Evolutionary conservation across 768 basidiomycete genomes (phyloP).

Genomic region (Tubosaeta sp.): DNA sequence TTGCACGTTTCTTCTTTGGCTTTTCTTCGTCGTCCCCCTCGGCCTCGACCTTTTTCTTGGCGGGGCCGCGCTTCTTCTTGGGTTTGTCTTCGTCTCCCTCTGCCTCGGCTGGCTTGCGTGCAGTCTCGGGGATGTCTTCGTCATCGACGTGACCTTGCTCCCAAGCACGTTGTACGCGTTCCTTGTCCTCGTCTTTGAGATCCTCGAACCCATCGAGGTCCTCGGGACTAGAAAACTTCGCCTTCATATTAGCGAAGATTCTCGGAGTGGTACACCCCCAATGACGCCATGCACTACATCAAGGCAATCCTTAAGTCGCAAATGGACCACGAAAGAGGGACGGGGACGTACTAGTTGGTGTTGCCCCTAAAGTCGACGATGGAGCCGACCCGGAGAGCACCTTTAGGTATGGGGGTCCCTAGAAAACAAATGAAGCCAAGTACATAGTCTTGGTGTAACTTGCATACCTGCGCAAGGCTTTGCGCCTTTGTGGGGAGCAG

Average conservation of each 20-base stretch:
- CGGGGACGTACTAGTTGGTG: conserved; percentile 53
- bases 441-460: background rate
- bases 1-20: conserved; percentile 33
- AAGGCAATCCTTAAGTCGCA: background rate
- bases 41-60: conserved; percentile 34
- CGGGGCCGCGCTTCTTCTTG: conserved; percentile 43
- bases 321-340: conserved; percentile 1
- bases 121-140: conserved; percentile 77
- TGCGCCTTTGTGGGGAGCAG: conserved; percentile 48
- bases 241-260: conserved; percentile 70
- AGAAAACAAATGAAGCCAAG: conserved; percentile 14
- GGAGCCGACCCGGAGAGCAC: conserved; percentile 65
- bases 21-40: conserved; percentile 34
- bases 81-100: conserved; percentile 52
- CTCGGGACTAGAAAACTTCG: conserved; percentile 47
- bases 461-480: conserved; percentile 69
- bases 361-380: conserved; percentile 71
- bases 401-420: conserved; percentile 75
- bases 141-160: conserved; percentile 74
- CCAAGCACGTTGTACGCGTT: conserved; percentile 66
- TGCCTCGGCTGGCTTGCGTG: conserved; percentile 52
- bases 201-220: conserved; percentile 88
- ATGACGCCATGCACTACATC: conserved; percentile 72
- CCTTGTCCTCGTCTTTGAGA: conserved; percentile 64
- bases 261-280: conserved; percentile 82